Conservation (phyloP, 108 stramenopile species). For the Cyclostephanos tholiformis region DNA sequence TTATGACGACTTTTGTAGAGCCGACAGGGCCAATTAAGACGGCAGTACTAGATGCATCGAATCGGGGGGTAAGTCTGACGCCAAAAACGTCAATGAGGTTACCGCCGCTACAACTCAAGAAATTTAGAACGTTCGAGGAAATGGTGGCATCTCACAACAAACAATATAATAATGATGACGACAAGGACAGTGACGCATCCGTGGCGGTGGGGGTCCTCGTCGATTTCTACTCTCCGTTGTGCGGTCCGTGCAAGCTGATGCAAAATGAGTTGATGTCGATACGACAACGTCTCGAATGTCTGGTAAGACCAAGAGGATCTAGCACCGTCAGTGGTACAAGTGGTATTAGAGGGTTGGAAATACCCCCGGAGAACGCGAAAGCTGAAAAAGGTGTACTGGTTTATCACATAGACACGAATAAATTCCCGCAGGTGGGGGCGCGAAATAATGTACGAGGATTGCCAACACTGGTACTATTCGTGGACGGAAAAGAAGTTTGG, state of each 20-base stretch:
- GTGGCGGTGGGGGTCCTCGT: conserved; percentile 52
- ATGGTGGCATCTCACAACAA: conserved; percentile 59
- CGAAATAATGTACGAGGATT: conserved; percentile 58
- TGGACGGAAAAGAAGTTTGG: conserved; percentile 50
- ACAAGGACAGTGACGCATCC: background rate
- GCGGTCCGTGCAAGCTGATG: conserved; percentile 74
- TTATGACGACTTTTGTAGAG: too few species aligned
- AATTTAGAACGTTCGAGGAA: conserved; percentile 80
- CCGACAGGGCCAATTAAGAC: too few species aligned
- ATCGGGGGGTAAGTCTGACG: too few species aligned
- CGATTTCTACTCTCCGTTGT: conserved; percentile 59
- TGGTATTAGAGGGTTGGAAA: conserved; percentile 4
- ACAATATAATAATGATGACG: too few species aligned
- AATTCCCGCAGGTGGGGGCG: conserved; percentile 68
- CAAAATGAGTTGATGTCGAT: conserved; percentile 44
- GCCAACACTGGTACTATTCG: conserved; percentile 66
- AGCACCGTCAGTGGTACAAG: background rate
- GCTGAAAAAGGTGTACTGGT: conserved; percentile 48
- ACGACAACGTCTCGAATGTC: conserved; percentile 20
- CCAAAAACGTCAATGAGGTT: background rate
- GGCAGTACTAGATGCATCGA: too few species aligned
- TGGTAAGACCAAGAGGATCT: conserved; percentile 23
- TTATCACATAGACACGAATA: conserved; percentile 64
- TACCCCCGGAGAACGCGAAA: background rate
- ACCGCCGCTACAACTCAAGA: conserved; percentile 16